These are phyloP conservation scores for Globisporangium heterothallicum DNA, from an alignment of 352 stramenopile genomes.

Conservation along the genomic window DNA sequence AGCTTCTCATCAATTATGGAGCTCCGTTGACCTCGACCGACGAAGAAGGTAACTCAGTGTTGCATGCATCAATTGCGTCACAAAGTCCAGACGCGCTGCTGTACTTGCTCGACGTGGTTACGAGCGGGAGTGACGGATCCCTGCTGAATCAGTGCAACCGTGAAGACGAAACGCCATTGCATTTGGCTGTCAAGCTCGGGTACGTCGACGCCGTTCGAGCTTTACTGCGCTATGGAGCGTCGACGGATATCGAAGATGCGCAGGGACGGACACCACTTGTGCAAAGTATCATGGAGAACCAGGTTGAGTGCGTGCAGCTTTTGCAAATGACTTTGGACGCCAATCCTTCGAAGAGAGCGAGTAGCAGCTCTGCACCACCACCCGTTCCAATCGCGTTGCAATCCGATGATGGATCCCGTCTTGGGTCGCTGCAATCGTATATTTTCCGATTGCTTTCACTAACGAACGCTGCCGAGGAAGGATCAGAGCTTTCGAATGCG, in stretches of 20 bases:
- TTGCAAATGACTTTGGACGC: constrained; percentile 23
- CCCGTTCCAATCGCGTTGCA: too few species aligned
- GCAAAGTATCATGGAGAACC: constrained; percentile 68
- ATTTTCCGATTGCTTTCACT: constrained; percentile 10
- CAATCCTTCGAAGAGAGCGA: not conserved
- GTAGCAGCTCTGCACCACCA: too few species aligned
- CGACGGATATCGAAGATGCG: constrained; percentile 40
- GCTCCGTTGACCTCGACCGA: constrained; percentile 69
- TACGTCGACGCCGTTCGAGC: constrained; percentile 32
- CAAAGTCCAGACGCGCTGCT: constrained; percentile 75
- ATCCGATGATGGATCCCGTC: not conserved
- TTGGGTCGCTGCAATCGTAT: constrained; percentile 20
- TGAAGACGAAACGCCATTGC: constrained; percentile 84
- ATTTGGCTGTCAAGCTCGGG: constrained; percentile 70
- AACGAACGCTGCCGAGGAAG: too few species aligned
- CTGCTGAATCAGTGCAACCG: constrained; percentile 88
- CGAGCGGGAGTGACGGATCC: constrained; percentile 30
- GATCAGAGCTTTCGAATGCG: not conserved
- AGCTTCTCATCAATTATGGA: constrained; percentile 42
- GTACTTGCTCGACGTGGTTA: constrained; percentile 43
- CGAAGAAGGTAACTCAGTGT: constrained; percentile 77
- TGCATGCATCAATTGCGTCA: constrained; percentile 77
- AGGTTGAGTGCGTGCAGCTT: constrained; percentile 56
- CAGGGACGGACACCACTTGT: constrained; percentile 58
- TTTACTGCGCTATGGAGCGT: constrained; percentile 39